phyloP scores from a whole-genome alignment of 2,329 filamentous ascomycete species.

The Chaetomium sp. region DNA sequence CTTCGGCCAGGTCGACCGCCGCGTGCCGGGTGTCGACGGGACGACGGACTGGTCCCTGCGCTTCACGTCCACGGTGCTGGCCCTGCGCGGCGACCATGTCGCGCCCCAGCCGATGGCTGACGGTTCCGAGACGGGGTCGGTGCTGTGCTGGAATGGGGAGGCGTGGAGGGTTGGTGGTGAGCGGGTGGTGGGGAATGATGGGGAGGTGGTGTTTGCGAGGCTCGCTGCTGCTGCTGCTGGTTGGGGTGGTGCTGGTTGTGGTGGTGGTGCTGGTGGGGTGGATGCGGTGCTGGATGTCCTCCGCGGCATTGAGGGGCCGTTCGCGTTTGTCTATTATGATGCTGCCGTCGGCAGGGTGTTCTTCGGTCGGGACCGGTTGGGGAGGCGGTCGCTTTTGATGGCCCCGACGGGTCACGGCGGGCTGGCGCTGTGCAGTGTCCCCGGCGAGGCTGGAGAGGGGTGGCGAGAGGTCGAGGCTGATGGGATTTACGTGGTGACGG shows the following conservation, averaged over 20 bases:
- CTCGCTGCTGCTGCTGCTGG: conserved; percentile 51
- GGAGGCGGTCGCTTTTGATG: conserved; percentile 77
- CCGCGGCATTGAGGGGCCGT: conserved; percentile 73
- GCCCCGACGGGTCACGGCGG: conserved; percentile 43
- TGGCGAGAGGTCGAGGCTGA: conserved; percentile 86
- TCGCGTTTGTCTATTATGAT: conserved; percentile 86
- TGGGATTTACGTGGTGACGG: conserved; percentile 71
- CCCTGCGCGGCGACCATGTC: conserved; percentile 75
- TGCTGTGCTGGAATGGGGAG: conserved; percentile 97
- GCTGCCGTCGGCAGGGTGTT: conserved; percentile 62
- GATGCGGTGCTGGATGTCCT: conserved; percentile 54
- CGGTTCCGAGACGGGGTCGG: conserved; percentile 48
- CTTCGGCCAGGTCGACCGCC: conserved; percentile 47
- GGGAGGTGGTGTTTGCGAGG: conserved; percentile 64
- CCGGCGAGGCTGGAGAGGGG: conserved; percentile 51
- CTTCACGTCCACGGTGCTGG: conserved; percentile 84
- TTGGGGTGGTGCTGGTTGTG: no score
- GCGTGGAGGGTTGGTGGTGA: conserved; percentile 73
- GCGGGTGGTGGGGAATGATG: conserved; percentile 63
- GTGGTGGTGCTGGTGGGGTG: conserved; percentile 25
- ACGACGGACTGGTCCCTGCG: conserved; percentile 48
- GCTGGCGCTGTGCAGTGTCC: conserved; percentile 71
- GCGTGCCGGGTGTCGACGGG: background rate
- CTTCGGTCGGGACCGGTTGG: conserved; percentile 85
- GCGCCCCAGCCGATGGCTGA: conserved; percentile 72